These are phyloP conservation scores for Fusarium sp. DNA, from an alignment of 2,329 filamentous ascomycete genomes.

Conservation along the genomic window DNA sequence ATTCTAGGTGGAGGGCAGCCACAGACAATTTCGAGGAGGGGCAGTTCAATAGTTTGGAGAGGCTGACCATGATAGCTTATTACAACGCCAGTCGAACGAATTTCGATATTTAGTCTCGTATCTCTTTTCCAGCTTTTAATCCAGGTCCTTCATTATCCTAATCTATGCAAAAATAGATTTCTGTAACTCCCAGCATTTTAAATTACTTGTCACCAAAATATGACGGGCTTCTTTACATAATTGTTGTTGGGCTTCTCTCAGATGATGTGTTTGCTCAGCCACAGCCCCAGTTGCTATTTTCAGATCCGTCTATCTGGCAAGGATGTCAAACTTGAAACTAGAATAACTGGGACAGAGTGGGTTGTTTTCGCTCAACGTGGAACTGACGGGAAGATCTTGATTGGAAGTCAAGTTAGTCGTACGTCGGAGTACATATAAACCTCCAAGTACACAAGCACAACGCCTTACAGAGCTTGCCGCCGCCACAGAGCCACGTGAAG, in stretches of 20 bases:
- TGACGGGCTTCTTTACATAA: background rate
- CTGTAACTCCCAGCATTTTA: no score
- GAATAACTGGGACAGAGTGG: constrained; percentile 5
- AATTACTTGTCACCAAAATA: background rate
- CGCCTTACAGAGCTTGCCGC: background rate
- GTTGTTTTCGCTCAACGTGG: background rate
- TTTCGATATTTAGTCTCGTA: background rate
- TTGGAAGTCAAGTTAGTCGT: background rate
- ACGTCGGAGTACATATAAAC: constrained; percentile 15
- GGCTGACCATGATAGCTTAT: constrained; percentile 11
- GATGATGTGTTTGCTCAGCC: constrained; percentile 40
- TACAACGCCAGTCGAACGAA: background rate
- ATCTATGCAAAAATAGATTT: no score
- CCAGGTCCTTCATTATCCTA: background rate
- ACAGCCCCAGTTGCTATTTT: constrained; percentile 47
- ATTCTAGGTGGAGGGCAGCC: constrained; percentile 4
- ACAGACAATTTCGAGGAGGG: constrained; percentile 11
- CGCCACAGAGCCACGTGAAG: constrained; percentile 2
- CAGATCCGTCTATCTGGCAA: constrained; percentile 11
- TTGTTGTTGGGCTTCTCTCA: background rate
- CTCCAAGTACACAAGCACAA: constrained; percentile 14
- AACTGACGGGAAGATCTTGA: background rate
- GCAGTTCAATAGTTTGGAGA: constrained; percentile 6
- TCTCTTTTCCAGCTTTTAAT: background rate
- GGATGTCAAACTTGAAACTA: constrained; percentile 9